Evolutionary conservation across 2,329 filamentous ascomycete genomes (phyloP), one percentile per base, ranked within the genome.

Genomic region (Aspergillus awamori): DNA sequence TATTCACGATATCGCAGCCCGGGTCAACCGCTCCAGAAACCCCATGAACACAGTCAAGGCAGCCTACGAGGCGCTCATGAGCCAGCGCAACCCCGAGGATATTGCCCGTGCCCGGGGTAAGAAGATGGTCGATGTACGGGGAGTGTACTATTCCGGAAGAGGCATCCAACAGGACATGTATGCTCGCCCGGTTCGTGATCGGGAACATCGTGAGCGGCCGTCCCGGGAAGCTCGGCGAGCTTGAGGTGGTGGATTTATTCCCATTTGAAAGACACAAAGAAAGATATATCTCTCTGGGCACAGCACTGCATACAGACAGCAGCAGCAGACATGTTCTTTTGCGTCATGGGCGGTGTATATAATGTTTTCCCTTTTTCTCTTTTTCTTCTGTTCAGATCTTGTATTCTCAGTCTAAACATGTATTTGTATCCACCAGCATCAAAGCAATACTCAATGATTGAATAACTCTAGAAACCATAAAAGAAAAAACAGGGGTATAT

Each of bases 11-110:
- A 86, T 99, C 36, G 86, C 93, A 15, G 93, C 92, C 53, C 86
- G 86, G 67, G 93, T 96, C 64, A 88, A 89, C 39, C 89, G 94
- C 49, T 92, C 92, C 64, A 87, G 93, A 72, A 98, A 97, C 83
- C 92, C 93, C 69, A 97, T 98, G 93, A 99, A 99, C 82, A 92
- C 93, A 17, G 90, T 97, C 80, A 97, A 97, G 82, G 95, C 95
- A 13, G 86, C 92, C 43, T 91, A 91, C 78, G 78, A 94, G 76
- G 94, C 93, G 5, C 82, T 99, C 64, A 86, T 87, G 76, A 90
- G 83, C 81, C 95, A 99, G 81, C 87, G 87, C 63, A 84, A 96
- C 73, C 95, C 95, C 30, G 92, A 98, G 76, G 88, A 94, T 74
- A 89, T 99, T 73, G 95, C 95, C 59, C 85, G 91, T 53, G 94